These are phyloP conservation scores for Aspergillus bridgeri DNA, from an alignment of 495 filamentous ascomycete genomes.

Conservation along the genomic window DNA sequence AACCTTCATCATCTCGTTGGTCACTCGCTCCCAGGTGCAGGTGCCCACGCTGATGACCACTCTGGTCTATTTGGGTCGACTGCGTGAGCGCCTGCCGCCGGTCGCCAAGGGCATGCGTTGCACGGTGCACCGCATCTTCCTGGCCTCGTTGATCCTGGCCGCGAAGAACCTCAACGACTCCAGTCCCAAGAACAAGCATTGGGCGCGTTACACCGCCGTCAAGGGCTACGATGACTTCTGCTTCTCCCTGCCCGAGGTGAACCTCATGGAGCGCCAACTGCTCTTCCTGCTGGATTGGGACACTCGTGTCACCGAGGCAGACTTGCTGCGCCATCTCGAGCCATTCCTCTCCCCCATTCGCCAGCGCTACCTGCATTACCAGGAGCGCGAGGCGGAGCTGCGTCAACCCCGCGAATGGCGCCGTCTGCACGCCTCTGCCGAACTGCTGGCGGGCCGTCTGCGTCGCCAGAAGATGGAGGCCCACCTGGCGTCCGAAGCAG, in stretches of 20 bases:
- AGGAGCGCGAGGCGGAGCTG: conserved; percentile 33
- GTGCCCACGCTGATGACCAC: conserved; percentile 96
- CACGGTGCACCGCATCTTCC: conserved; percentile 88
- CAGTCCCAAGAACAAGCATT: conserved; percentile 99
- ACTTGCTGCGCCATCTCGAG: conserved; percentile 84
- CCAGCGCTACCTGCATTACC: conserved; percentile 29
- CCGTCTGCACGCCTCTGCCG: conserved; percentile 40
- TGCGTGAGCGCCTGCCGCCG: conserved; percentile 79
- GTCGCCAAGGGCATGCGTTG: conserved; percentile 97
- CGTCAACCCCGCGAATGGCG: conserved; percentile 44
- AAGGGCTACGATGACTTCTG: conserved; percentile 77
- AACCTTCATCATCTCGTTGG: conserved; percentile 84
- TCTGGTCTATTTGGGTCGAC: conserved; percentile 83
- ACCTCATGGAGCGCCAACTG: conserved; percentile 97
- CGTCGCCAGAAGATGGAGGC: conserved; percentile 41
- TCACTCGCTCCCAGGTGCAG: conserved; percentile 91
- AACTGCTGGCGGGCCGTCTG: conserved; percentile 39
- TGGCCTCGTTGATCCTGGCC: conserved; percentile 73
- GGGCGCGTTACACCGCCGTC: conserved; percentile 84
- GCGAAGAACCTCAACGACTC: conserved; percentile 85
- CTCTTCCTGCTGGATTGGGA: conserved; percentile 94
- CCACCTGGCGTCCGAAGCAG: conserved; percentile 20
- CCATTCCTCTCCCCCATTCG: conserved; percentile 85
- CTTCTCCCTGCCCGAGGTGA: conserved; percentile 92
- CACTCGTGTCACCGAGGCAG: conserved; percentile 73